These are phyloP conservation scores for Pyrenochaeta sp. DNA, from an alignment of 2,329 filamentous ascomycete species.

Conservation along the genomic window DNA sequence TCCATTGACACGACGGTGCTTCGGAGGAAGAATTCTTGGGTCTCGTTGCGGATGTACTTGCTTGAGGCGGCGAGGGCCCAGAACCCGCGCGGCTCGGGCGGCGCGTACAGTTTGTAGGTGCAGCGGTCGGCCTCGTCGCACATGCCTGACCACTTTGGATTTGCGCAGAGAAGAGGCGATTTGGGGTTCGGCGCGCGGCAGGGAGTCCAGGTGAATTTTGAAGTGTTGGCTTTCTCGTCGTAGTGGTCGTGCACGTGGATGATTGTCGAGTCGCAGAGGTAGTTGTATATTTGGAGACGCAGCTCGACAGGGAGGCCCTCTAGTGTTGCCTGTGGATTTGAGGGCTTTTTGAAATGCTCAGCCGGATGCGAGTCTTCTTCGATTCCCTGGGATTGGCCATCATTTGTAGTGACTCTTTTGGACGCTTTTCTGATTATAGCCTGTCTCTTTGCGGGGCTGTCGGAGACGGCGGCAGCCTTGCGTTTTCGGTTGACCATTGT, in stretches of 20 bases:
- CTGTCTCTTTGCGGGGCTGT: no score
- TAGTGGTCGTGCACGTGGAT: conserved; percentile 17
- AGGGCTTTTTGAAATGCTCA: background rate
- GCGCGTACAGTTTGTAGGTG: conserved; percentile 8
- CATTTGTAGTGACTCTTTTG: background rate
- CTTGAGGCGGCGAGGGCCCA: conserved; percentile 14
- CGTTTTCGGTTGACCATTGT: background rate
- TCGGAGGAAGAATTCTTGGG: conserved; percentile 10
- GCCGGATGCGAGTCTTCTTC: no score
- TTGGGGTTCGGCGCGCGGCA: conserved; percentile 15
- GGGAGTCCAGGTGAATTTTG: conserved; percentile 19
- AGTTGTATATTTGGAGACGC: conserved; percentile 24
- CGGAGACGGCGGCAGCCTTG: background rate
- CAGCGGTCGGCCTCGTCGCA: conserved; percentile 23
- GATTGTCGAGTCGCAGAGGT: conserved; percentile 13
- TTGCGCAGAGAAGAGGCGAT: conserved; percentile 23
- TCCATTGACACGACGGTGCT: conserved; percentile 12
- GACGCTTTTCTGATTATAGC: background rate
- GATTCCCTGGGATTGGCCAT: no score
- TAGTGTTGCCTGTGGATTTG: conserved; percentile 17
- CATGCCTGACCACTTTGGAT: conserved; percentile 31
- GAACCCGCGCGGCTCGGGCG: conserved; percentile 12
- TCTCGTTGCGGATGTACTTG: conserved; percentile 18
- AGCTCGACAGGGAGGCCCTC: conserved; percentile 19
- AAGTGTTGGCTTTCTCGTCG: background rate